A percentile compares a stretch with the other conserved stretches of the same genome.
Evolutionary conservation across 108 stramenopile genomes (phyloP).

Genomic region (Nitzschia putrida): DNA sequence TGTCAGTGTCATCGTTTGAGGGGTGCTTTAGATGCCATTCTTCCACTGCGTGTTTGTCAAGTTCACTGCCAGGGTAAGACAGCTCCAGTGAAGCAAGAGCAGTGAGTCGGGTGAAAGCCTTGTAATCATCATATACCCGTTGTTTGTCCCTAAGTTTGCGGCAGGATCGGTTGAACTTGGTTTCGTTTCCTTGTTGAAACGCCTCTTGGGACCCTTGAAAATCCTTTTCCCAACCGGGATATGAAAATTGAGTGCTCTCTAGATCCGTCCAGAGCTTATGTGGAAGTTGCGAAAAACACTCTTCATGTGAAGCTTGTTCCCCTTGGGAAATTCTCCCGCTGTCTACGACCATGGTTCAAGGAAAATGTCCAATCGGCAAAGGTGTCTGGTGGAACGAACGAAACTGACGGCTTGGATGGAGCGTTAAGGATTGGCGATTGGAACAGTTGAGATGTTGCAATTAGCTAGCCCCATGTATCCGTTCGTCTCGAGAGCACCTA

Average conservation of each 20-base stretch:
- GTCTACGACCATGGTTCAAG: too few species aligned
- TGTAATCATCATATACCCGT: conserved; percentile 28
- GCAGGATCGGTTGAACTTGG: conserved; percentile 11
- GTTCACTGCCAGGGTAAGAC: conserved; percentile 34
- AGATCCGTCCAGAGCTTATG: conserved; percentile 3
- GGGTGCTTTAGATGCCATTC: conserved; percentile 23
- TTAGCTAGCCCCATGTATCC: too few species aligned
- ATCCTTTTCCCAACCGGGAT: conserved; percentile 40
- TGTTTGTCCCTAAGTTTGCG: conserved; percentile 29
- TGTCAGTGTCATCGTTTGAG: conserved; percentile 10
- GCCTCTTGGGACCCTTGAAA: conserved; percentile 15
- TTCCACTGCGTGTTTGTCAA: conserved; percentile 21
- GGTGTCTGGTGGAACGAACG: too few species aligned
- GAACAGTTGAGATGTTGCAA: too few species aligned
- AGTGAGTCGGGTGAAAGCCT: conserved; percentile 11
- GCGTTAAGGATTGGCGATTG: too few species aligned
- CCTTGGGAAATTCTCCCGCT: too few species aligned
- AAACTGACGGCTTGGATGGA: too few species aligned
- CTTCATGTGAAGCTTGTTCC: not conserved
- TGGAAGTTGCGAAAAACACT: conserved; percentile 6
- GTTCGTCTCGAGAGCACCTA: too few species aligned
- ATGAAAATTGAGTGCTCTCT: conserved; percentile 9
- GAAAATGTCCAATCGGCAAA: too few species aligned
- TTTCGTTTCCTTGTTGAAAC: conserved; percentile 5
- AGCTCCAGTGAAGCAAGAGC: conserved; percentile 29